phyloP scores from a whole-genome alignment of 441 rosid genomes.

The Iberis amara region DNA sequence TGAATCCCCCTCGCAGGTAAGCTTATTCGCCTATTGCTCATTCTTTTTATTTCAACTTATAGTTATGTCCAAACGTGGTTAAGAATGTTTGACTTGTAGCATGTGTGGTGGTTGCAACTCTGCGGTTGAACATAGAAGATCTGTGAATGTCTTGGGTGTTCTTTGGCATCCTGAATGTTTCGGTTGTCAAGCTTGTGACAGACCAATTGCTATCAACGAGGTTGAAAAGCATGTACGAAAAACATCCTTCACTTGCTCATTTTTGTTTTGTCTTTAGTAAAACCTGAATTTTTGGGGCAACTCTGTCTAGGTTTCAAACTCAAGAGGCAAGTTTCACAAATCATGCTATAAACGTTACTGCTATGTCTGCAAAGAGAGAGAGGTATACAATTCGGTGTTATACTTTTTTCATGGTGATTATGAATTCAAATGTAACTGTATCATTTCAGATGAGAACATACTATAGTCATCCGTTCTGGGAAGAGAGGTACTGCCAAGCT shows the following conservation, averaged over 20 bases:
- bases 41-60: not conserved
- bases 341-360: conserved; percentile 73
- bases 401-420: not conserved
- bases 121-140: conserved; percentile 66
- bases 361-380: conserved; percentile 63
- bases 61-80: conserved; percentile 19
- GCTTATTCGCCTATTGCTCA: not conserved
- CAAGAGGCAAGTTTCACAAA: conserved; percentile 73
- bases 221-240: conserved; percentile 30
- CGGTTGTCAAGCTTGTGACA: conserved; percentile 60
- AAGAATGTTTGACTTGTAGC: conserved; percentile 36
- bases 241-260: not conserved
- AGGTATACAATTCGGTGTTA: conserved; percentile 4
- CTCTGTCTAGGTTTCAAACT: conserved; percentile 58
- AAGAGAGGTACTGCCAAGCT: conserved; percentile 65
- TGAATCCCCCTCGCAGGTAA: conserved; percentile 25
- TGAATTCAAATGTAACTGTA: not conserved
- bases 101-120: conserved; percentile 74
- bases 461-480: conserved; percentile 70
- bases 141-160: conserved; percentile 60
- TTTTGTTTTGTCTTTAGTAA: conserved; percentile 15
- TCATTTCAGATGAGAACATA: conserved; percentile 57
- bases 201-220: conserved; percentile 63
- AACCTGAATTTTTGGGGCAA: conserved; percentile 1
- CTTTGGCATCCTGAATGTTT: conserved; percentile 86